Base-by-base conservation (phyloP, 2,329 filamentous ascomycete species). In the Pezizomycotina sp. region DNA sequence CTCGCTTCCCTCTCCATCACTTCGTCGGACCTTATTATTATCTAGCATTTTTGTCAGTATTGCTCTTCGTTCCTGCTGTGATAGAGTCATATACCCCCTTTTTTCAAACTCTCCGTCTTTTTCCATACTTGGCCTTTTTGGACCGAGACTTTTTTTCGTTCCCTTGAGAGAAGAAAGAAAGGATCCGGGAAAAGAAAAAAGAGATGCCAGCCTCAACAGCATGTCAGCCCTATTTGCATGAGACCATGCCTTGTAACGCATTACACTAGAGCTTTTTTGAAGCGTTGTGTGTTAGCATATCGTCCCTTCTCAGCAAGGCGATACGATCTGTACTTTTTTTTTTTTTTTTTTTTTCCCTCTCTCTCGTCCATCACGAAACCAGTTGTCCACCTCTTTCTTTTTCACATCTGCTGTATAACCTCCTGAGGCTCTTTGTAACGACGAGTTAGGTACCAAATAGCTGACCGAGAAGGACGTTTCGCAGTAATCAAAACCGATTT, bases 401-500 rank as follows among this genome's bases (percentile, higher is more conserved):
- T 38, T 28, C 10, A 21, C 10, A 25, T 26, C 36, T 29, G 25
- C 10, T 28, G 24, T 31, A 43, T 35, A 36, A 21, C 21, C 21
- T 14, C 27, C 15, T 23, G 26, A 21, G 12, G 20, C 18, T 31
- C 21, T 29, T 21, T 23, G 10, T n/a, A 15, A 18, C 25, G 10
- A 29, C 16, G 16, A 21, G 6, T 27, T 28, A n/a, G n/a, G n/a
- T 29, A 31, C 36, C 9, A 25, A 22, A 29, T 21, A 36, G 31
- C 26, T 23, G 16, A 7, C 29, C 23, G 24, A 23, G 12, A 22
- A 15, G 14, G 31, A 31, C 32, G 33, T 14, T 14, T 15, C 9
- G 7, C 27, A 19, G 5, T 7, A 12, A 14, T 20, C 12, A 14
- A 26, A 16, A 27, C 28, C 10, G 14, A 48, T 50, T 39, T 47